Base-by-base conservation (phyloP, 768 basidiomycete species). In the Nevesoporus exiguus region DNA sequence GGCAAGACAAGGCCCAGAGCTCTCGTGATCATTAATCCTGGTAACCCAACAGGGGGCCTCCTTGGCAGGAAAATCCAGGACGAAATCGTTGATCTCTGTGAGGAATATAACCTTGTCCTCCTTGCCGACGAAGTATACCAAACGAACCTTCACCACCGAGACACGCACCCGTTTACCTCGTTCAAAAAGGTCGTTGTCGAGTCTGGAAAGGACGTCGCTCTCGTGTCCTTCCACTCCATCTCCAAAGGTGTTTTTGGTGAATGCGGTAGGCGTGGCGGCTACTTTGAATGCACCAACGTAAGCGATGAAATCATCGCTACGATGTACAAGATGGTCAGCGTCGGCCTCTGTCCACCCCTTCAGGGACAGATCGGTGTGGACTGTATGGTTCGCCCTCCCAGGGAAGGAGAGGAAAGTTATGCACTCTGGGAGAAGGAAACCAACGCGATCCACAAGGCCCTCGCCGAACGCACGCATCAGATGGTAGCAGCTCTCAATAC, bases 81-180 rank as follows among this genome's bases (percentile, higher is more conserved):
- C 52, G 74, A 80, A 46, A 80, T 99, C 53, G 83, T 97, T n/a
- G 73, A 82, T 25, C 72, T 98, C 10, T 96, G 93, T 73, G 90
- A 94, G 67, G 78, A 88, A 60, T 77, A 98, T 73, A 76, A 77
- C 7, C 84, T 99, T 53, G 88, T 96, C 21, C 82, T 99, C 47
- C 82, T 98, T 59, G 96, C 96, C 0, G 96, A 99, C 71, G 96
- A 99, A 71, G 96, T 99, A n/a, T 98, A 99, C 79, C 96, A 99
- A 73, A 75, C 75, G 62, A 98, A 98, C 76, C 80, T 98, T 41
- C 94, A 95, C 76, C 76, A 79, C 42, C 76, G 73, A 39, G 65
- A 71, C 3, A 76, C 76, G 2, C 84, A 89, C 68, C 80, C 89
- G 0, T 99, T 99, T 80, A 82, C 84, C 47, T 93, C 90, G 10